Evolutionary conservation across 805 yeast species (phyloP).

Genomic region (Wickerhamomyces kurtzmanii): DNA sequence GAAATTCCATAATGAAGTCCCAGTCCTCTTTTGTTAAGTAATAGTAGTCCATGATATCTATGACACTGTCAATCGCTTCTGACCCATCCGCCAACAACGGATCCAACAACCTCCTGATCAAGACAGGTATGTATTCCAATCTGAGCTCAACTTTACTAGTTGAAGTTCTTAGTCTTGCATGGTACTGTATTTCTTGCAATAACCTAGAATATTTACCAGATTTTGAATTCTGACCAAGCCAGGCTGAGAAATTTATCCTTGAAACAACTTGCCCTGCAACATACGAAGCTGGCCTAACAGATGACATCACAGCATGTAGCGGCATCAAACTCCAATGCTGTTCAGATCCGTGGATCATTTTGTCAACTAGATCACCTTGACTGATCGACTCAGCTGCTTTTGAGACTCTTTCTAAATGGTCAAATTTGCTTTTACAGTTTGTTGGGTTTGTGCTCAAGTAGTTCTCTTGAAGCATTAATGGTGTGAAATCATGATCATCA

Average conservation of each 20-base stretch:
- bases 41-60: slow-evolving; percentile 74
- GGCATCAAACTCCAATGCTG: slow-evolving; percentile 95
- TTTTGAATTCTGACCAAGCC: slow-evolving; percentile 89
- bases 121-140: slow-evolving; percentile 60
- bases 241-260: slow-evolving; percentile 70
- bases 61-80: slow-evolving; percentile 57
- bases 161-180: slow-evolving; percentile 70
- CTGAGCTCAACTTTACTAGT: slow-evolving; percentile 71
- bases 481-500: slow-evolving; percentile 90
- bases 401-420: slow-evolving; percentile 55
- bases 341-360: slow-evolving; percentile 77
- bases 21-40: slow-evolving; percentile 86
- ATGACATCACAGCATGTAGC: slow-evolving; percentile 77
- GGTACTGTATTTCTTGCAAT: slow-evolving; percentile 83
- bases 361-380: slow-evolving; percentile 74
- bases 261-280: slow-evolving; percentile 65
- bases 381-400: slow-evolving; percentile 83
- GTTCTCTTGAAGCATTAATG: slow-evolving; percentile 94
- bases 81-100: slow-evolving; percentile 50
- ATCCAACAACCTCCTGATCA: slow-evolving; percentile 42
- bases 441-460: slow-evolving; percentile 62
- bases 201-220: slow-evolving; percentile 66
- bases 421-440: slow-evolving; percentile 27
- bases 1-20: slow-evolving; percentile 79
- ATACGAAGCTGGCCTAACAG: slow-evolving; percentile 68